Evolutionary conservation across 371 early-diverging fungal genomes (phyloP).

Genomic region (Circinella minor): DNA sequence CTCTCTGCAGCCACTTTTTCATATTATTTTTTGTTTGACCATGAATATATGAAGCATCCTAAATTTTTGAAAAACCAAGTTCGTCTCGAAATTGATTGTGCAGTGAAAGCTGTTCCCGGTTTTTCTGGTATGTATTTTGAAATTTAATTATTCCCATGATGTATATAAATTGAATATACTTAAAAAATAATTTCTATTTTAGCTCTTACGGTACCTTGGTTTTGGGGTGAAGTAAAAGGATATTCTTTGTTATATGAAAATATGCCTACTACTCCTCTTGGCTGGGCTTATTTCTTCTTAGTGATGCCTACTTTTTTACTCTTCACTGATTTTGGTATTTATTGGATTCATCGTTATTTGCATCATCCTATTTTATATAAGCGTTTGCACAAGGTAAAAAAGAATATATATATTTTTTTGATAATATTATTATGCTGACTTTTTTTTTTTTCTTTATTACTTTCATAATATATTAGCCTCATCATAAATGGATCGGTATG

Average conservation of each 20-base stretch:
- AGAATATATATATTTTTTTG: constrained; percentile 6
- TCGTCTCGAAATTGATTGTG: constrained; percentile 80
- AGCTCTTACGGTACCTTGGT: constrained; percentile 89
- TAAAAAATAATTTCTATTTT: background rate
- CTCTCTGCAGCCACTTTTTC: constrained; percentile 74
- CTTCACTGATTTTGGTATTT: constrained; percentile 93
- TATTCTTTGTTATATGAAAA: constrained; percentile 79
- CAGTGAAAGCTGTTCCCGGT: constrained; percentile 78
- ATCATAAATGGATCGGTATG: constrained; percentile 61
- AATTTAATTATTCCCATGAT: no score
- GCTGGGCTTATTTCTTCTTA: constrained; percentile 68
- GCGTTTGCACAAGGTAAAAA: constrained; percentile 83
- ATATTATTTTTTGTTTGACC: constrained; percentile 87
- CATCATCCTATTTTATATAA: constrained; percentile 90
- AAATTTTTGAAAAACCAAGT: constrained; percentile 92
- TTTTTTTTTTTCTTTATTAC: constrained; percentile 1
- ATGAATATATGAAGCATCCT: constrained; percentile 87
- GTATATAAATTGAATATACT: background rate
- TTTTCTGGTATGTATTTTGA: constrained; percentile 56
- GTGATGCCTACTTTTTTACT: constrained; percentile 78
- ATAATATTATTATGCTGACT: background rate
- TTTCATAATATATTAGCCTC: constrained; percentile 38
- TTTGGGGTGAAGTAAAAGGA: constrained; percentile 86
- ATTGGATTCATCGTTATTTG: constrained; percentile 91
- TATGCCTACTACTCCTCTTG: constrained; percentile 31